Percentiles rank a stretch among this genome's conserved stretches.
Evolutionary conservation across 345 rosid genomes (phyloP).

Genomic region (Acer yangbiense): DNA sequence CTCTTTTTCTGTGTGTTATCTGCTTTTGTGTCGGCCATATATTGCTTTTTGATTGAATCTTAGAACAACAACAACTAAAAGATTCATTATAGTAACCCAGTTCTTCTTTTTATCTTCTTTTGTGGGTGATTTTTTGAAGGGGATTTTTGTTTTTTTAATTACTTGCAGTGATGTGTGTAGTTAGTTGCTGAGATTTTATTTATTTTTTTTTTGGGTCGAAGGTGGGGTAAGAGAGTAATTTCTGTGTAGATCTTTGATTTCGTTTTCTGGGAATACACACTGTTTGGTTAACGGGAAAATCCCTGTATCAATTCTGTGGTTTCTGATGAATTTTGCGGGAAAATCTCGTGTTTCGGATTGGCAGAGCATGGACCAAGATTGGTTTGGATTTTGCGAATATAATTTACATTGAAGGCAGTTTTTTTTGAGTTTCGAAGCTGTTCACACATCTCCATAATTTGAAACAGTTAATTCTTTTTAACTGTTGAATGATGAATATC

Average conservation of each 20-base stretch:
- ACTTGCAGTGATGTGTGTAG: slow-evolving; percentile 9
- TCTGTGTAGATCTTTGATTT: not conserved
- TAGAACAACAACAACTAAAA: slow-evolving; percentile 22
- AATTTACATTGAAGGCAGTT: not conserved
- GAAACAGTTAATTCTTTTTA: not conserved
- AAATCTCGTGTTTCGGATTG: not conserved
- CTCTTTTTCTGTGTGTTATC: slow-evolving; percentile 23
- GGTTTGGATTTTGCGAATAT: not conserved
- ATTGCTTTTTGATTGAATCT: slow-evolving; percentile 47
- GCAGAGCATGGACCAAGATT: not conserved
- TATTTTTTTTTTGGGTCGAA: not conserved
- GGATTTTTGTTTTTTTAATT: slow-evolving; percentile 1
- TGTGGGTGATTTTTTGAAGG: not conserved
- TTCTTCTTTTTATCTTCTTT: too few species aligned
- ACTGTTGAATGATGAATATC: slow-evolving; percentile 2
- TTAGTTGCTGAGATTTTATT: slow-evolving; percentile 16
- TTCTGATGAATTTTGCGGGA: not conserved
- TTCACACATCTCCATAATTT: not conserved
- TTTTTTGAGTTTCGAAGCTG: slow-evolving; percentile 12
- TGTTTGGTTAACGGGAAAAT: not conserved
- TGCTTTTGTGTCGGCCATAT: slow-evolving; percentile 53
- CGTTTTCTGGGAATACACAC: not conserved
- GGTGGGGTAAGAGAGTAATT: not conserved
- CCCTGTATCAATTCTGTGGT: too few species aligned
- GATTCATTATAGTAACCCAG: slow-evolving; percentile 23